These are phyloP conservation scores for Hirschioporus abietinus DNA, from an alignment of 768 basidiomycete genomes.

Conservation along the genomic window DNA sequence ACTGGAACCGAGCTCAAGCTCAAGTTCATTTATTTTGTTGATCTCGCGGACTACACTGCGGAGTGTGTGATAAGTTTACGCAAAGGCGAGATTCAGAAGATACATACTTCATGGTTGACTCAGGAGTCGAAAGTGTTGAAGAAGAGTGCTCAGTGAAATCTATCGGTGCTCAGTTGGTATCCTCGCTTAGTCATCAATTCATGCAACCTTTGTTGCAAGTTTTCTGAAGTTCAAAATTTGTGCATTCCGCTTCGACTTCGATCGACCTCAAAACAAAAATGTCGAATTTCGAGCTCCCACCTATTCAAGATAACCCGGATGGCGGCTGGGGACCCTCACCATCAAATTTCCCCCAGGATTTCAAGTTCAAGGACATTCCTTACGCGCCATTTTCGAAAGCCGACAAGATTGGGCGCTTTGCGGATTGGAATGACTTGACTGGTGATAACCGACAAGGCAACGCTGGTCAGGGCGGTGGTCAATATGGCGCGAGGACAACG, in stretches of 20 bases:
- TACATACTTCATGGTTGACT: conserved; percentile 63
- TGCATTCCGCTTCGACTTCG: background rate
- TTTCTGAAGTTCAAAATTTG: background rate
- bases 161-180: background rate
- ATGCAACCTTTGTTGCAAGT: conserved; percentile 4
- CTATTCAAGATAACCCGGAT: conserved; percentile 87
- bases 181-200: conserved; percentile 15
- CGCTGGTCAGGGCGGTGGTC: conserved; percentile 39
- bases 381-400: conserved; percentile 99
- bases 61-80: conserved; percentile 13
- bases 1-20: conserved; percentile 70
- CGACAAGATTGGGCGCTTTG: conserved; percentile 95
- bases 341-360: conserved; percentile 79
- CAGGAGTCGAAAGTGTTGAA: conserved; percentile 1
- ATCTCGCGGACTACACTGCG: conserved; percentile 89
- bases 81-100: background rate
- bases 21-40: conserved; percentile 85
- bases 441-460: conserved; percentile 55
- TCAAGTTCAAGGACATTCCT: conserved; percentile 98
- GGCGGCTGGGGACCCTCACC: conserved; percentile 90
- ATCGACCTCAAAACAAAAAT: conserved; percentile 27
- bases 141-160: background rate
- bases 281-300: conserved; percentile 81
- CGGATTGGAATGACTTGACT: conserved; percentile 90
- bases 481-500: conserved; percentile 12